Conservation (phyloP, 2,329 filamentous ascomycete species). For the Colletotrichum sansevieriae region DNA sequence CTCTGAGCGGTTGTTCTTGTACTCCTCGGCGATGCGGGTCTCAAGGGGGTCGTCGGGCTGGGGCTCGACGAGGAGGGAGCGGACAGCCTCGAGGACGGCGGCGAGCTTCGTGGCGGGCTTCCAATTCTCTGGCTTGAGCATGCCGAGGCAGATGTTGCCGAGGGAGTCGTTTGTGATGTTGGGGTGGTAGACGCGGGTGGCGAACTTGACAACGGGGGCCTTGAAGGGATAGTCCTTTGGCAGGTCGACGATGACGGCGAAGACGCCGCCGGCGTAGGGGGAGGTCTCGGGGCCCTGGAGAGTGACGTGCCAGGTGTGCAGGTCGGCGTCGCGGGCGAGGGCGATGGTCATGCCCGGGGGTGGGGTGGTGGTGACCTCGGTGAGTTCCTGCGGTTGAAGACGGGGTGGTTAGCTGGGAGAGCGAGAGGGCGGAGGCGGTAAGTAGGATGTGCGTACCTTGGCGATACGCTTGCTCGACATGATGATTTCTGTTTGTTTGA, state of each 20-base stretch:
- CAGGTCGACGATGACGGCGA: constrained; percentile 79
- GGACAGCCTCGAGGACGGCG: constrained; percentile 82
- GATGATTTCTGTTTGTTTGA: constrained; percentile 9
- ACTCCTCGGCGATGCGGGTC: constrained; percentile 87
- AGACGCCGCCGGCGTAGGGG: constrained; percentile 75
- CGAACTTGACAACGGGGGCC: constrained; percentile 82
- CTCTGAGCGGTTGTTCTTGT: constrained; percentile 72
- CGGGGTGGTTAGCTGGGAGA: constrained; percentile 24
- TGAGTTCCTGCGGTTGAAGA: constrained; percentile 62
- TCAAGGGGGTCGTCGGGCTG: constrained; percentile 93
- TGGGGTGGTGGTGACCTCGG: constrained; percentile 62
- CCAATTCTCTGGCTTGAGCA: constrained; percentile 90
- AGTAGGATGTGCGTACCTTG: constrained; percentile 51
- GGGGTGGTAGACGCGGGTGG: constrained; percentile 94
- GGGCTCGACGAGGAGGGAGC: constrained; percentile 81
- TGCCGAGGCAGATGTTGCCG: constrained; percentile 86
- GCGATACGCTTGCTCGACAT: constrained; percentile 61
- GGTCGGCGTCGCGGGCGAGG: constrained; percentile 61
- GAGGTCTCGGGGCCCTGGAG: constrained; percentile 60
- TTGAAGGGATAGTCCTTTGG: constrained; percentile 92
- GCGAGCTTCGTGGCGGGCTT: constrained; percentile 86
- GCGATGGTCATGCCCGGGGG: constrained; percentile 61
- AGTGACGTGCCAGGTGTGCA: constrained; percentile 66
- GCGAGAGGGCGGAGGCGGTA: neutral
- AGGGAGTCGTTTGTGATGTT: constrained; percentile 91